These are phyloP conservation scores for Gaertneriomyces sp. DNA, from an alignment of 192 early-diverging fungal species.

Conservation along the genomic window DNA sequence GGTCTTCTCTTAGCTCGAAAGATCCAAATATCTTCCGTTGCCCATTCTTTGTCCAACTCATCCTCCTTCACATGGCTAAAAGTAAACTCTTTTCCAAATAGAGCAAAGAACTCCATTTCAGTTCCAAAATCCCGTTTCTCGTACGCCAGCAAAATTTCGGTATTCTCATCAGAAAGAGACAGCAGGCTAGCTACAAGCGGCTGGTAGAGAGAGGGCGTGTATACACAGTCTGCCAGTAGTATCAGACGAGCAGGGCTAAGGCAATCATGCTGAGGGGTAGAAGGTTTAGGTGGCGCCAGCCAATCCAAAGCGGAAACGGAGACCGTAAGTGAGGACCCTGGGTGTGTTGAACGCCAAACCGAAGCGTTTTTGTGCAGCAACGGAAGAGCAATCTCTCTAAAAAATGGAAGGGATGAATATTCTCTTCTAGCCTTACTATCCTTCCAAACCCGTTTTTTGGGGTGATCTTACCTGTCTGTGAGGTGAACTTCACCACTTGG, in stretches of 20 bases:
- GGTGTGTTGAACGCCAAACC: neutral
- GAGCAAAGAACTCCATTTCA: constrained; percentile 39
- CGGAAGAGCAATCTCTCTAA: constrained; percentile 26
- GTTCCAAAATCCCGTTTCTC: constrained; percentile 43
- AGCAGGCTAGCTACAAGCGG: constrained; percentile 30
- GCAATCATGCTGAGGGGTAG: too few relatives aligned
- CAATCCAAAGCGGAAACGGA: too few relatives aligned
- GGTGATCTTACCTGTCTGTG: constrained; percentile 38
- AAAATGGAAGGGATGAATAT: too few relatives aligned
- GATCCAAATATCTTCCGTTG: constrained; percentile 40
- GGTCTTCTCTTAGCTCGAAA: constrained; percentile 33
- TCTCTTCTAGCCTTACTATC: too few relatives aligned
- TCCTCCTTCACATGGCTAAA: constrained; percentile 33
- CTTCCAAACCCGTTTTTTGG: neutral
- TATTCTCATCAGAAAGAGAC: constrained; percentile 2
- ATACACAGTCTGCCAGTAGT: constrained; percentile 33
- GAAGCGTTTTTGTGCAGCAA: constrained; percentile 38
- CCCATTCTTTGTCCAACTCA: constrained; percentile 33
- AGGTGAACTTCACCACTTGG: constrained; percentile 30
- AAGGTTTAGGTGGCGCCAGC: too few relatives aligned
- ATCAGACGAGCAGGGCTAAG: too few relatives aligned
- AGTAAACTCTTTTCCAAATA: constrained; percentile 32
- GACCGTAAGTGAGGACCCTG: too few relatives aligned
- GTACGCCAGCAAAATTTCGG: constrained; percentile 23
- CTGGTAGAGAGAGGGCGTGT: constrained; percentile 27